Evolutionary conservation across 129 eudicot species (phyloP).

Genomic region (Cynara cardunculus): DNA sequence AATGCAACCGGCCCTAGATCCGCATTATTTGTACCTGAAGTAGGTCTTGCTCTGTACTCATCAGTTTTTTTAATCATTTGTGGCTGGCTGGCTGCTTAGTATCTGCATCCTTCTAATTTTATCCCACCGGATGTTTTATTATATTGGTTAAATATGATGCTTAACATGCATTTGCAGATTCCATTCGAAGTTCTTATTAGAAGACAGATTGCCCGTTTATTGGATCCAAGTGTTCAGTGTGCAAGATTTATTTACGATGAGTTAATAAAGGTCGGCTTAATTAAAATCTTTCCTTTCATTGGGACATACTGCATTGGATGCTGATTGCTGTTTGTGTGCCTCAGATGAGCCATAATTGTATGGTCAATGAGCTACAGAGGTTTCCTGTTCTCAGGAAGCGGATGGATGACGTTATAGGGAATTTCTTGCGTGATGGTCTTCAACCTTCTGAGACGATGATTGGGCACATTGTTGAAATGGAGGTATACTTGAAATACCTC

Average conservation of each 20-base stretch:
- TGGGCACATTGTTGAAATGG: constrained; percentile 95
- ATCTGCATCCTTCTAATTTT: background rate
- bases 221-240: constrained; percentile 99
- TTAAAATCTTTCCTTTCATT: background rate
- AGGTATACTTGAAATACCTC: constrained; percentile 44
- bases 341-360: constrained; percentile 94
- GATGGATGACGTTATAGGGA: constrained; percentile 87
- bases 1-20: constrained; percentile 97
- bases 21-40: constrained; percentile 95
- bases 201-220: constrained; percentile 82
- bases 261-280: constrained; percentile 69
- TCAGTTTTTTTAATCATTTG: background rate
- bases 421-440: constrained; percentile 91
- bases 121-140: background rate
- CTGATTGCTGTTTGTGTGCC: constrained; percentile 14
- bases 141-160: background rate
- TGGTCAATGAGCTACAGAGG: constrained; percentile 83
- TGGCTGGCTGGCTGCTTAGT: background rate
- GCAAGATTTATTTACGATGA: constrained; percentile 94
- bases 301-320: background rate
- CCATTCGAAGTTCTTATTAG: constrained; percentile 97
- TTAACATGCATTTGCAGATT: constrained; percentile 42
- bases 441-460: constrained; percentile 97
- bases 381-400: constrained; percentile 88
- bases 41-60: constrained; percentile 35